Base-by-base conservation (phyloP, 78 protist genomes). In the Dictyostelium brefeldianum region DNA sequence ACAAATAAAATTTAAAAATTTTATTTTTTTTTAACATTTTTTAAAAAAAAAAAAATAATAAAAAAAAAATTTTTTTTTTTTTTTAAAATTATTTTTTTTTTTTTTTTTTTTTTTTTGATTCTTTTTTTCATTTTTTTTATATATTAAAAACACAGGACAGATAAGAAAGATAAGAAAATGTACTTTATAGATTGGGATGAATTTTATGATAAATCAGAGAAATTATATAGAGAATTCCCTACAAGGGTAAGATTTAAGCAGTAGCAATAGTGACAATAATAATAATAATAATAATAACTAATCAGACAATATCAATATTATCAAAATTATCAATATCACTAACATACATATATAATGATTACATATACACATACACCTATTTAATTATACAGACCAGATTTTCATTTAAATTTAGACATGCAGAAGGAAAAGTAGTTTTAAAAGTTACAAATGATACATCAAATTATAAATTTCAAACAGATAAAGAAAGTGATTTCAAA, bases 401-500 rank as follows among this genome's bases (percentile, higher is more conserved):
- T 83, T 51, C 80, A 70, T 83, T 83, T 43, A 83, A 83, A 54
- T 71, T 47, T 83, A 83, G 90, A 83, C 80, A 83, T 71, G 71
- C 9, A 53, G 90, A 83, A 22, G 22, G 71, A 29, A 67, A 70
- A 71, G 46, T 83, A 12, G 90, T 83, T 51, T 83, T 83, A 71
- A 83, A 83, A 54, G 90, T 83, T 51, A 70, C 90, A 18, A 83
- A 83, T 71, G 90, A 83, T 70, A 83, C 41, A 71, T 65, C 50
- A n/a, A 70, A 48, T 53, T 27, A 53, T n/a, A 22, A 69, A 31
- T 71, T 31, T 56, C 79, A 71, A 41, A 83, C 90, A 54, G 90
- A 83, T 18, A 83, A 83, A 83, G 90, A 83, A 14, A 71, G 54
- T 71, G 90, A 83, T 83, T 54, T 83, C 25, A 69, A 83, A 71